phyloP scores from a whole-genome alignment of 805 yeast genomes.

The Blastobotrys peoriensis region DNA sequence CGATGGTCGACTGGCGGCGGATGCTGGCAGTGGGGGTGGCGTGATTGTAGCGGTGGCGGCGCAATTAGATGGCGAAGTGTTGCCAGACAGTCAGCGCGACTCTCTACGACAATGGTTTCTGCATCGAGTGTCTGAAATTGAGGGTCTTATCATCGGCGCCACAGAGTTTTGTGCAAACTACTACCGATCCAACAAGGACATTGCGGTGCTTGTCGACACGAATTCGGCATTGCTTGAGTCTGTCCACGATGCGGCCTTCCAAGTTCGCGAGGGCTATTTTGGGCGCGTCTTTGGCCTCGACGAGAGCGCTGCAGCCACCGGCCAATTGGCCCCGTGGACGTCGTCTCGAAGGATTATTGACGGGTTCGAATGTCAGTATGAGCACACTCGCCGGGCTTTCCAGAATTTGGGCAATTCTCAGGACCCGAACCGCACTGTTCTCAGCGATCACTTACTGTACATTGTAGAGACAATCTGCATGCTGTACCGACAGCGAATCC shows the following conservation, averaged over 20 bases:
- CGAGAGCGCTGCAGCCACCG: slow-evolving; percentile 5
- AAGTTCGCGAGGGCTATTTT: slow-evolving; percentile 12
- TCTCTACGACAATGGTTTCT: slow-evolving; percentile 19
- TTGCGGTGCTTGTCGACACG: slow-evolving; percentile 11
- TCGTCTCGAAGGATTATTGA: slow-evolving; percentile 18
- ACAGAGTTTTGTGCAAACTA: background rate
- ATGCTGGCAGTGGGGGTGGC: slow-evolving; percentile 13
- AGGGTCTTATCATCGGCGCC: slow-evolving; percentile 5
- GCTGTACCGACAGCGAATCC: slow-evolving; percentile 18
- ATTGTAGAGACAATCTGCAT: slow-evolving; percentile 41
- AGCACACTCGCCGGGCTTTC: slow-evolving; percentile 14
- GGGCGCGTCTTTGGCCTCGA: slow-evolving; percentile 15
- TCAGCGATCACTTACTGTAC: slow-evolving; percentile 28
- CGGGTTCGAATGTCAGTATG: slow-evolving; percentile 22
- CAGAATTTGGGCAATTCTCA: slow-evolving; percentile 9
- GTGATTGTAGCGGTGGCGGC: slow-evolving; percentile 14
- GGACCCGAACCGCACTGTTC: slow-evolving; percentile 6
- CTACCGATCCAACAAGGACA: background rate
- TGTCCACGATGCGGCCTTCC: slow-evolving; percentile 14
- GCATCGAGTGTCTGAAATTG: slow-evolving; percentile 9
- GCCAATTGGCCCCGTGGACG: slow-evolving; percentile 25
- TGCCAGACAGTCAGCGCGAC: slow-evolving; percentile 7
- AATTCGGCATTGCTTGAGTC: slow-evolving; percentile 15
- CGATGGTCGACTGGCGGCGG: slow-evolving; percentile 6
- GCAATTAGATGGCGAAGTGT: slow-evolving; percentile 1